Evolutionary conservation across 2,329 filamentous ascomycete genomes (phyloP), one percentile per base, ranked within the genome.

Genomic region (Mollisia scopiformis): DNA sequence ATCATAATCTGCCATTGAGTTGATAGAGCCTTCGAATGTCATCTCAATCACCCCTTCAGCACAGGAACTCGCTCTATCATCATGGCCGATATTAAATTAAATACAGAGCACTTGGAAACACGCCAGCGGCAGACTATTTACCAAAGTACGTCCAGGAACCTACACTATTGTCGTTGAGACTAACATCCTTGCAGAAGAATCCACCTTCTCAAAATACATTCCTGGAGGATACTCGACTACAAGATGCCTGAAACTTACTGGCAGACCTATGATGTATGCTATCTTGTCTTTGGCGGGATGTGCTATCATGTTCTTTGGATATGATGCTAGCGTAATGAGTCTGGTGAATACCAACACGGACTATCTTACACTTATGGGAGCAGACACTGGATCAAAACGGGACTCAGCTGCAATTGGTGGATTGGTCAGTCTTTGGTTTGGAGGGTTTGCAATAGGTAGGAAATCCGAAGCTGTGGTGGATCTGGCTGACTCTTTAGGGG

Each of bases 221-320:
- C 43, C 43, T 2, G 43, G 43, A 47, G 43, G 43, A 25, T 47
- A 47, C 13, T 47, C 43, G 14, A 21, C 43, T 27, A 27, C 43
- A 27, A 47, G 43, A 47, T 47, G 43, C 25, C n/a, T 47, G 23
- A 47, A 47, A 13, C 43, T 47, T 25, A 47, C 43, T 2, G 43
- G 43, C 21, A 47, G n/a, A 28, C 43, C 43, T 13, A 47, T 47
- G 43, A 47, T 47, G 43, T 47, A 47, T 47, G 43, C 43, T 23
- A 47, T 47, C n/a, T 23, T 47, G 25, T 47, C 43, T 13, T 47
- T 47, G 23, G 43, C 43, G 16, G 43, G 43, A 27, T 47, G 43
- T 47, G 43, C 43, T 47, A 47, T 47, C 43, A 47, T 47, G 43
- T 47, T 47, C 43, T 47, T 47, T 27, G 43, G 43, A 27, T 47